Conservation (phyloP, 768 basidiomycete species). For the Mycena maculata region DNA sequence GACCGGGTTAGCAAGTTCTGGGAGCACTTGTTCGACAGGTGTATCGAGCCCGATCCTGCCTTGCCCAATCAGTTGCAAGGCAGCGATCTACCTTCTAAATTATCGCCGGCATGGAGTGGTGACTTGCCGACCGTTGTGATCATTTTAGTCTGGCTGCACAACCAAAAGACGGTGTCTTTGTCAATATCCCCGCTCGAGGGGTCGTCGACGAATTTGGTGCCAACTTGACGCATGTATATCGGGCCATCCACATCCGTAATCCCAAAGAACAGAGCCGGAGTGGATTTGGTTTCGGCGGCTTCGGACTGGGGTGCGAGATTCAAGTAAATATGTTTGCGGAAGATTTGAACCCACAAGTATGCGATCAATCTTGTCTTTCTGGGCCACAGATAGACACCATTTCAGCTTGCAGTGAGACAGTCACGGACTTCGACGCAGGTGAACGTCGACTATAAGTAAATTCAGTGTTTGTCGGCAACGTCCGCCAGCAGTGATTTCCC, state of each 20-base stretch:
- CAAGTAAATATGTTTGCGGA: too few relatives aligned
- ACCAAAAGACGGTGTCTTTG: slow-evolving; percentile 3
- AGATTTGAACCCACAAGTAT: too few relatives aligned
- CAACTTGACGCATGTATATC: not conserved
- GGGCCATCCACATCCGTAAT: not conserved
- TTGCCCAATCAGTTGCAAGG: slow-evolving; percentile 45
- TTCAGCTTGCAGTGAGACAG: too few relatives aligned
- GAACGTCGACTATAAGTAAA: too few relatives aligned
- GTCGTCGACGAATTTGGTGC: not conserved
- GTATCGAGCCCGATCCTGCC: slow-evolving; percentile 41
- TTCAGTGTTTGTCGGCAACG: too few relatives aligned
- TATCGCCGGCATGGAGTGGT: not conserved
- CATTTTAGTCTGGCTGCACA: slow-evolving; percentile 2
- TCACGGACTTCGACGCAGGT: too few relatives aligned
- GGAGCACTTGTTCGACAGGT: slow-evolving; percentile 40
- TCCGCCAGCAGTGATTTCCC: too few relatives aligned
- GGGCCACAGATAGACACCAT: too few relatives aligned
- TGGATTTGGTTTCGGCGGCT: not conserved
- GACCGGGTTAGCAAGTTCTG: slow-evolving; percentile 42
- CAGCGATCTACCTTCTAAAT: slow-evolving; percentile 40
- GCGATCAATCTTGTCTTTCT: too few relatives aligned
- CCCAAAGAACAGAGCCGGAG: not conserved
- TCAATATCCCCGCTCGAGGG: not conserved
- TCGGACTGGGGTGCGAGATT: not conserved
- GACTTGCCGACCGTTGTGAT: not conserved